These are phyloP conservation scores for Vitis hybrid DNA, from an alignment of 177 flowering plant species.

Conservation along the genomic window DNA sequence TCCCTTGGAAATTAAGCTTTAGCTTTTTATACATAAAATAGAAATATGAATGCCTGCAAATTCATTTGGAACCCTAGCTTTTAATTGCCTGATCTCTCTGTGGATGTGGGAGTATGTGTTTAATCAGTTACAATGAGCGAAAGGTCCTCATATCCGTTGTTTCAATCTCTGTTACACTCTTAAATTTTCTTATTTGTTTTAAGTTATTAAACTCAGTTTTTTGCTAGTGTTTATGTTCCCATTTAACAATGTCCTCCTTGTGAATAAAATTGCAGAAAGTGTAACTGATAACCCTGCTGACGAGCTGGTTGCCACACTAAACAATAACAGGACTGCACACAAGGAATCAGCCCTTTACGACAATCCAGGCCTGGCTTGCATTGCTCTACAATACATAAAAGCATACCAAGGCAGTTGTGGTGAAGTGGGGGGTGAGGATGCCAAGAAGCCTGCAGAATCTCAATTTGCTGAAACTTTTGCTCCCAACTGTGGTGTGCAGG, in stretches of 20 bases:
- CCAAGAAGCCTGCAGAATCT: slow-evolving; percentile 72
- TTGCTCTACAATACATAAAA: slow-evolving; percentile 91
- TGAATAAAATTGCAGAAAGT: slow-evolving; percentile 22
- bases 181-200: background rate
- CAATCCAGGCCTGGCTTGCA: slow-evolving; percentile 84
- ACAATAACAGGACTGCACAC: slow-evolving; percentile 70
- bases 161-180: background rate
- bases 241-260: background rate
- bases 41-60: background rate
- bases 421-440: slow-evolving; percentile 56
- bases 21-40: background rate
- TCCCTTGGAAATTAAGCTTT: too few relatives aligned
- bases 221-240: background rate
- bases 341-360: slow-evolving; percentile 50
- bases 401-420: slow-evolving; percentile 78
- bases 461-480: slow-evolving; percentile 77
- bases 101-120: background rate
- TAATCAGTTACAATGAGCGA: background rate
- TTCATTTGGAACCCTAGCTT: background rate
- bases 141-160: background rate
- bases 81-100: too few relatives aligned
- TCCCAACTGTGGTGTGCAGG: slow-evolving; percentile 73
- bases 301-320: slow-evolving; percentile 58
- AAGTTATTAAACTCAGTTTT: background rate
- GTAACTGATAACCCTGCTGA: slow-evolving; percentile 85